Percentiles rank a stretch among this genome's conserved stretches.
phyloP scores from a whole-genome alignment of 2,329 filamentous ascomycete genomes.

The Mycosphaerella sp. region DNA sequence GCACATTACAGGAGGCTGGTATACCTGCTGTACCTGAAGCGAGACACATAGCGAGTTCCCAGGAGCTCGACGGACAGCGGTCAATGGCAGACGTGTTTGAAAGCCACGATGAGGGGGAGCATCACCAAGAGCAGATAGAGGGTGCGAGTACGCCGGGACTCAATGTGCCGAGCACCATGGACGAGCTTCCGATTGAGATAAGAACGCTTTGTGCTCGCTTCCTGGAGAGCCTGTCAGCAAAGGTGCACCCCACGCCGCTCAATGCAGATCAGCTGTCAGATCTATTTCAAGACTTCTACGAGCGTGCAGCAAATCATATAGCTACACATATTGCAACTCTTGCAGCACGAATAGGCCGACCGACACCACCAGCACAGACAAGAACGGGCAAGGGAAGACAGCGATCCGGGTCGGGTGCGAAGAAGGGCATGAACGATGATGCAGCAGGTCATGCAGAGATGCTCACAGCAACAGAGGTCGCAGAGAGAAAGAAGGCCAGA shows the following conservation, averaged over 20 bases:
- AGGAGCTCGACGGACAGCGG: constrained; percentile 30
- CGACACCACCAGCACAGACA: constrained; percentile 53
- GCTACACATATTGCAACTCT: constrained; percentile 78
- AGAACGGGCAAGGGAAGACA: constrained; percentile 49
- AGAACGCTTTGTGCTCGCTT: constrained; percentile 87
- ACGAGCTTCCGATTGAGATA: constrained; percentile 90
- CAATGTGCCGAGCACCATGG: constrained; percentile 59
- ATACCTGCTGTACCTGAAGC: constrained; percentile 42
- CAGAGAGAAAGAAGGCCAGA: constrained; percentile 69
- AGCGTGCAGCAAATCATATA: constrained; percentile 71
- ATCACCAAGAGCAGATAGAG: constrained; percentile 25
- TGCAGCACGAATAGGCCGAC: constrained; percentile 65
- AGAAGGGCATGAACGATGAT: constrained; percentile 29
- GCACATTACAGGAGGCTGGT: constrained; percentile 41
- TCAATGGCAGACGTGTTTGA: constrained; percentile 40
- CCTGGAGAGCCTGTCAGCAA: constrained; percentile 80
- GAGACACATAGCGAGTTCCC: constrained; percentile 33
- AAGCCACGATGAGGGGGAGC: constrained; percentile 33
- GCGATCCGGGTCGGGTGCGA: constrained; percentile 35
- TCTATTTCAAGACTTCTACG: constrained; percentile 95
- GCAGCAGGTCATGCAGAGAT: constrained; percentile 52
- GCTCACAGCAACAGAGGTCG: constrained; percentile 81
- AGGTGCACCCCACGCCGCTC: constrained; percentile 76
- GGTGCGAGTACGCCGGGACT: constrained; percentile 28
- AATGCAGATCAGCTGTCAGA: constrained; percentile 73